Evolutionary conservation across 148 eudicot genomes (phyloP).

Genomic region (Chenopodium suecicum): DNA sequence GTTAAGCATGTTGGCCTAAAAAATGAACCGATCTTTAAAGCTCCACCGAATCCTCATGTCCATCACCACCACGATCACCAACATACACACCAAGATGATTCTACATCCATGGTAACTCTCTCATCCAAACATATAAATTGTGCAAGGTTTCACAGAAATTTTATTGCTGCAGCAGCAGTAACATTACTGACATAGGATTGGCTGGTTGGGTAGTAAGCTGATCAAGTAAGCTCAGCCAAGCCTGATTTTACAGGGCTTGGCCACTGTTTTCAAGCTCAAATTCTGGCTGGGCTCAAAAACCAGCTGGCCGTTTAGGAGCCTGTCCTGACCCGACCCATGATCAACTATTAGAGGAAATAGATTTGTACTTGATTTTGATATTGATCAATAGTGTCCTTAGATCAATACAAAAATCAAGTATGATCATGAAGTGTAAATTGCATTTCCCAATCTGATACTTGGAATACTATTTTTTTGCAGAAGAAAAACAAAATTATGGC

Average conservation of each 20-base stretch:
- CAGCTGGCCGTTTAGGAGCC: neutral
- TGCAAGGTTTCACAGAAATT: neutral
- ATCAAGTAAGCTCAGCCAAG: neutral
- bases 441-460: conserved; percentile 21
- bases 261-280: neutral
- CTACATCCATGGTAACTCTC: conserved; percentile 26
- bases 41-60: conserved; percentile 9
- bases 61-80: conserved; percentile 10
- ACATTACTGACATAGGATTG: neutral
- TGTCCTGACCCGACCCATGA: neutral
- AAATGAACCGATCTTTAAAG: conserved; percentile 26
- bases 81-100: conserved; percentile 14
- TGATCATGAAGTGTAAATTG: neutral
- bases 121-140: neutral
- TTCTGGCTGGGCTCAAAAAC: neutral
- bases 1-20: conserved; percentile 29
- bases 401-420: conserved; percentile 27
- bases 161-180: neutral
- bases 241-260: neutral
- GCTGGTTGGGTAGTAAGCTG: neutral
- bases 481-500: conserved; percentile 35
- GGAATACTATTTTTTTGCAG: conserved; percentile 28
- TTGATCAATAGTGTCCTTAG: conserved; percentile 39
- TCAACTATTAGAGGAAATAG: neutral
- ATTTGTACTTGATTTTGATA: conserved; percentile 8